Base-by-base conservation (phyloP, 2,329 filamentous ascomycete genomes). In the Penicillium sp. region DNA sequence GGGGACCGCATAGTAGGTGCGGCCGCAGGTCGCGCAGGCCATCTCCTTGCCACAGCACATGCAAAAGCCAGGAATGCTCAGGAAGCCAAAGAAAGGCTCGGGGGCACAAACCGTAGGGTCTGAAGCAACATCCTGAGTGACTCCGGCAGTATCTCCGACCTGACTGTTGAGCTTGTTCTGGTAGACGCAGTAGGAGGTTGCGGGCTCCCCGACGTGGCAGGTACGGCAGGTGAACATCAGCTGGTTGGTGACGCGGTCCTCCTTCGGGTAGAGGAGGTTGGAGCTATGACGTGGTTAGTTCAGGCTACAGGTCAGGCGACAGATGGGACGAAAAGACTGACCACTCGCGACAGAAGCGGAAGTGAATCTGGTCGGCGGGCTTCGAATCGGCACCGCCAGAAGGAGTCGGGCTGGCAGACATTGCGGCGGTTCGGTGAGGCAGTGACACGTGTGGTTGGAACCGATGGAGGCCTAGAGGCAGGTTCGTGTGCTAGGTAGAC, bases 291-390 rank as follows among this genome's bases (percentile, higher is more conserved):
- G 27, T 37, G 40, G 60, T 71, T 58, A 70, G 71, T 66, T 62
- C 66, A 60, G 55, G 33, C 50, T 36, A 31, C n/a, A 50, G 19
- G 44, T 36, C 55, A 4, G 35, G 9, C 4, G 22, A 39, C 11
- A 4, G 43, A 46, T 27, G 35, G 19, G 31, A 53, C 16, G 39
- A 33, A 31, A 33, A 27, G 19, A 67, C 79, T 69, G 77, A 89
- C 88, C 95, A 99, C 84, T 99, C 95, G 69, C 92, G 92, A 82
- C 95, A 99, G 84, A 99, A 99, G 72, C 91, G 89, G 79, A 98
- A 99, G 50, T 91, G 92, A 77, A 98, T 93, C 77, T 96, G 92
- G 79, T 94, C 88, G 65, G 66, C 62, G 41, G 74, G 69, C 66
- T 78, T 77, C 60, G 62, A 66, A 58, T 75, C 73, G 59, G 73